A percentile compares a stretch with the other conserved stretches of the same genome.
Conservation (phyloP, 495 filamentous ascomycete genomes). For the Glutinoglossum americanum region DNA sequence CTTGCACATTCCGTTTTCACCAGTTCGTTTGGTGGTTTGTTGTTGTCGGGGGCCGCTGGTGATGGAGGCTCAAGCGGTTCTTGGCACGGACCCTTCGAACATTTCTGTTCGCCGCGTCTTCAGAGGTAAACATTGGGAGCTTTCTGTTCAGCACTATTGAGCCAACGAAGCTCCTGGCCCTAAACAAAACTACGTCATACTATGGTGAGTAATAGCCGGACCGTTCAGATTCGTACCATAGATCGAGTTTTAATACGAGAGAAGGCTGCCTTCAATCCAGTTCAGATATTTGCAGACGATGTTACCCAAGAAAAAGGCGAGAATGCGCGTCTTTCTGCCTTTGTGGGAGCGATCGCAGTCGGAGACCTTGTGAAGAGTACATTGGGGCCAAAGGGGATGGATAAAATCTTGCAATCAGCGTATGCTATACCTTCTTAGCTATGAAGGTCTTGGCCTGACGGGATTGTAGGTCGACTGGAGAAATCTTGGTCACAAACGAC, state of each 20-base stretch:
- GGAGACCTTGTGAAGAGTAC: constrained; percentile 95
- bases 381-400: constrained; percentile 94
- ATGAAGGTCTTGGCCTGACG: constrained; percentile 8
- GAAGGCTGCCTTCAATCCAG: constrained; percentile 39
- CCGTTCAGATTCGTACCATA: background rate
- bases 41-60: too few species aligned
- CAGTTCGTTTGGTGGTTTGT: too few species aligned
- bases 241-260: background rate
- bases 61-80: too few species aligned
- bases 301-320: constrained; percentile 96
- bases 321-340: constrained; percentile 92
- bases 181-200: background rate
- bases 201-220: background rate
- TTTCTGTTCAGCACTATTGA: background rate
- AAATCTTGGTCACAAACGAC: constrained; percentile 97
- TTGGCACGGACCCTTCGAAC: background rate
- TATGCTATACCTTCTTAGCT: constrained; percentile 24
- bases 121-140: background rate
- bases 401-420: constrained; percentile 98
- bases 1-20: too few species aligned
- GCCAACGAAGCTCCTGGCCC: background rate
- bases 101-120: background rate
- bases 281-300: constrained; percentile 95
- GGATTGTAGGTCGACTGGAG: constrained; percentile 56
- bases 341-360: constrained; percentile 93